A percentile compares a stretch with the other conserved stretches of the same genome.
Conservation (phyloP, 1,284 basidiomycete species). For the Trametes versicolor region DNA sequence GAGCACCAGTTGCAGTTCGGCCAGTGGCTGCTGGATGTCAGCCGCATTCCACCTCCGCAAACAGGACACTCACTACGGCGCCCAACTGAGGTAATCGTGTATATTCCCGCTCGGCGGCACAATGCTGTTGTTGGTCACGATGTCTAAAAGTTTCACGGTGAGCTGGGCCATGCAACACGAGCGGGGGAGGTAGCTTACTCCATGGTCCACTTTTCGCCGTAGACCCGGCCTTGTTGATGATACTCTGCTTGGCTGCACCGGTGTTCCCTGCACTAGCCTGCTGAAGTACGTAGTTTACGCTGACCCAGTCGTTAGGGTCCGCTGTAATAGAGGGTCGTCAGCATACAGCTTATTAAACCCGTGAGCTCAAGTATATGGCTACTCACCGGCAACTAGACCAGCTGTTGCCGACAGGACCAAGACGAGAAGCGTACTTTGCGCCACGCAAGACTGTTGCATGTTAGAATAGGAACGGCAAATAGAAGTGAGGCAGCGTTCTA, state of each 20-base stretch:
- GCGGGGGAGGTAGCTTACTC: slow-evolving; percentile 49
- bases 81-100: slow-evolving; percentile 66
- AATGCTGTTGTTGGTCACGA: slow-evolving; percentile 35
- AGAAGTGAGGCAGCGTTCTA: neutral
- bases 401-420: slow-evolving; percentile 29
- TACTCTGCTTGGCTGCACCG: slow-evolving; percentile 51
- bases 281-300: slow-evolving; percentile 43
- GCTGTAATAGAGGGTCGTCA: slow-evolving; percentile 18
- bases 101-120: slow-evolving; percentile 50
- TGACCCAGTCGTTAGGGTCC: slow-evolving; percentile 49
- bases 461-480: neutral
- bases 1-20: slow-evolving; percentile 60
- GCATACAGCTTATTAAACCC: neutral
- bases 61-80: slow-evolving; percentile 58
- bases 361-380: neutral
- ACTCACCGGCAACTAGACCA: slow-evolving; percentile 31
- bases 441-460: slow-evolving; percentile 10
- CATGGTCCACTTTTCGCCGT: slow-evolving; percentile 59
- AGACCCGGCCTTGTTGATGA: slow-evolving; percentile 55
- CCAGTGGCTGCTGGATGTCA: slow-evolving; percentile 58
- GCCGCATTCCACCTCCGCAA: slow-evolving; percentile 5
- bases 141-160: slow-evolving; percentile 25
- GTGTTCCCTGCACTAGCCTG: slow-evolving; percentile 45
- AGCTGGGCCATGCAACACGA: neutral
- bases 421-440: neutral